A percentile compares a stretch with the other conserved stretches of the same genome.
Evolutionary conservation across 2,329 filamentous ascomycete genomes (phyloP).

Genomic region (Trichoderma pleuroti): DNA sequence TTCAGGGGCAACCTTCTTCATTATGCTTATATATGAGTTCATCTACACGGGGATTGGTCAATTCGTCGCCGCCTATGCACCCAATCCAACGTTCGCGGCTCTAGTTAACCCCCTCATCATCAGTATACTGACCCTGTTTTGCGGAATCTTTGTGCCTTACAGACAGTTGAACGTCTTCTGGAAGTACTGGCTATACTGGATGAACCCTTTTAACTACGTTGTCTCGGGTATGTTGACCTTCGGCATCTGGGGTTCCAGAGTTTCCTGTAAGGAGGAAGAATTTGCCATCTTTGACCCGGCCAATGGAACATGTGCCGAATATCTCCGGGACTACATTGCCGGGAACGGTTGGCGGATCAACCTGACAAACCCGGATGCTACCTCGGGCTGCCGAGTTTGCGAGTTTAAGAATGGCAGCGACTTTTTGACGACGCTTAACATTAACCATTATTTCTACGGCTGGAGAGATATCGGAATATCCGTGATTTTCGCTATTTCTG

Average conservation of each 20-base stretch:
- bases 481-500: constrained; percentile 52
- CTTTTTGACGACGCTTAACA: constrained; percentile 57
- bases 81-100: constrained; percentile 57
- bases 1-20: constrained; percentile 50
- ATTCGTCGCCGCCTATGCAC: constrained; percentile 59
- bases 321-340: constrained; percentile 50
- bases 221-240: constrained; percentile 55
- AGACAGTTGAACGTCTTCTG: constrained; percentile 61
- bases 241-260: constrained; percentile 42
- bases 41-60: constrained; percentile 60
- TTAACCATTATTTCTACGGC: constrained; percentile 58
- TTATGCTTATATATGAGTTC: constrained; percentile 59
- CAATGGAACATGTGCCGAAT: constrained; percentile 54
- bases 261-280: constrained; percentile 47
- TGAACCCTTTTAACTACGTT: constrained; percentile 61
- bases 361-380: constrained; percentile 58
- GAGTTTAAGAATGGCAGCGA: constrained; percentile 56
- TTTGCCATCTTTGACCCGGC: constrained; percentile 52
- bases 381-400: constrained; percentile 56
- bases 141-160: constrained; percentile 70
- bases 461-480: constrained; percentile 64
- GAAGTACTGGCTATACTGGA: constrained; percentile 61
- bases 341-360: constrained; percentile 46
- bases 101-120: constrained; percentile 56
- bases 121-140: constrained; percentile 56